Percentiles rank a stretch among this genome's conserved stretches.
These are phyloP conservation scores for Wickerhamiella musiphila DNA, from an alignment of 805 yeast species.

Conservation along the genomic window DNA sequence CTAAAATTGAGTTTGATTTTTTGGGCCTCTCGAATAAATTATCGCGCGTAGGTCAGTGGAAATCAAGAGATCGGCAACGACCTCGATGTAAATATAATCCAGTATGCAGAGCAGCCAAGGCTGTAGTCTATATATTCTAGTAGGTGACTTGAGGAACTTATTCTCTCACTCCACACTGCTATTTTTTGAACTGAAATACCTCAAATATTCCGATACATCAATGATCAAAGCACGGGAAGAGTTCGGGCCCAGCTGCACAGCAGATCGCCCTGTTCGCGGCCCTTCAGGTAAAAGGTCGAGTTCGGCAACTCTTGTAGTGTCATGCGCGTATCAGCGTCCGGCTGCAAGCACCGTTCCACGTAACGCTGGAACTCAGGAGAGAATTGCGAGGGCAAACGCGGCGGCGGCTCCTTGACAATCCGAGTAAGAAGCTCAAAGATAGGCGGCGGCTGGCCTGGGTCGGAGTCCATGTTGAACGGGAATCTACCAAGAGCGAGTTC, in stretches of 20 bases:
- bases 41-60: too few relatives aligned
- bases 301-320: conserved; percentile 52
- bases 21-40: too few relatives aligned
- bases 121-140: background rate
- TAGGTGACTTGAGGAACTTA: too few relatives aligned
- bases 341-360: conserved; percentile 55
- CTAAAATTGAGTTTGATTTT: too few relatives aligned
- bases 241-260: conserved; percentile 6
- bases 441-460: conserved; percentile 44
- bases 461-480: conserved; percentile 33
- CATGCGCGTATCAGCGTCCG: conserved; percentile 49
- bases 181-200: too few relatives aligned
- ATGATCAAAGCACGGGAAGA: conserved; percentile 4
- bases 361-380: conserved; percentile 42
- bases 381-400: conserved; percentile 35
- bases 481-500: conserved; percentile 76
- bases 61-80: too few relatives aligned
- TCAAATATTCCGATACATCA: too few relatives aligned
- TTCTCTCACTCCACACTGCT: too few relatives aligned
- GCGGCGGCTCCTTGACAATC: conserved; percentile 87
- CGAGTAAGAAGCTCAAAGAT: conserved; percentile 80
- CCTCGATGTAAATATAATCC: too few relatives aligned
- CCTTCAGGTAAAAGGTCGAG: conserved; percentile 18
- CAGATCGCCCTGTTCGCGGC: conserved; percentile 7
- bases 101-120: too few relatives aligned